Evolutionary conservation across 169 alveolate species (phyloP), one percentile per base, ranked within the genome.

Genomic region (Plasmodium chabaudi): DNA sequence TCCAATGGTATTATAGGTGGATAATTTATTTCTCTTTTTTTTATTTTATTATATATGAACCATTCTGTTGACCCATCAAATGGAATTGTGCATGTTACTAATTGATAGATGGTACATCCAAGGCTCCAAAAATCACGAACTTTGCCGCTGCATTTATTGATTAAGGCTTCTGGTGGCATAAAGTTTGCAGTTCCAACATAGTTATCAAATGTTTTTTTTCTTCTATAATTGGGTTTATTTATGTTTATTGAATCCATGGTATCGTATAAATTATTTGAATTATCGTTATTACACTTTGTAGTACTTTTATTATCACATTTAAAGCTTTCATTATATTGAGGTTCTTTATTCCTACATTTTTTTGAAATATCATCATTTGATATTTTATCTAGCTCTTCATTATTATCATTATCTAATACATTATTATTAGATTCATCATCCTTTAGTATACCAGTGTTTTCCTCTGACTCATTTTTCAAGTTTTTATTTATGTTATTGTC

Each of bases 151-250:
- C 95, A 96, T 57, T 92, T 75, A 75, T 97, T 97, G 44, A 94
- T 89, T 42, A 97, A 92, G n/a, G 98, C 94, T 91, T 97, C 98
- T 0, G 98, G 98, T 9, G 98, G 96, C 98, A 97, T 97, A 90
- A 96, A 97, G 84, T 96, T 96, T 3, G 98, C 96, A 0, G 99
- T 96, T 27, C 99, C 99, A 23, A 97, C 98, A 87, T 94, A 96
- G 89, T 97, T 93, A 49, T 92, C 91, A 87, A 94, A 96, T 39
- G 87, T 88, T 42, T 94, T 91, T 71, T 93, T 94, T 27, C 84
- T 94, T 47, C 92, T 93, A 9, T 64, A n/a, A 49, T 55, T 75
- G 27, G 13, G 21, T 23, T 7, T 64, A 75, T 75, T 63, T 75
- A 34, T 51, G 46, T 49, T 59, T 64, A 27, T 49, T 63, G 69